These are phyloP conservation scores for Odonthalia washingtoniensis DNA, from an alignment of 31 red algal species.

Conservation along the genomic window DNA sequence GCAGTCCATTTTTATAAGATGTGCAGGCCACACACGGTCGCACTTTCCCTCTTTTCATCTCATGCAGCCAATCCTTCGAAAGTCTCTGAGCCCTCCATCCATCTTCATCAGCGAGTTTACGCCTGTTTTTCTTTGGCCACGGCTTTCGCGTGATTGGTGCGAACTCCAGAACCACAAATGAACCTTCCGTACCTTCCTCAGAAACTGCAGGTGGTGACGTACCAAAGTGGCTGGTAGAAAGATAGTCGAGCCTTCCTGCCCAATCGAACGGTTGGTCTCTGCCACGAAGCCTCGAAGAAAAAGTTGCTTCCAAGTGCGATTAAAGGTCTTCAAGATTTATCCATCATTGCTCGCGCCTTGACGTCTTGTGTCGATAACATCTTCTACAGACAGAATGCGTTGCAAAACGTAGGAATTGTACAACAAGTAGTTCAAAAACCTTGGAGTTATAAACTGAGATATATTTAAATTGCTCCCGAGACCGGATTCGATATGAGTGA, in stretches of 20 bases:
- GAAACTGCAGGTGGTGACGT: not conserved
- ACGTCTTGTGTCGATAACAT: not conserved
- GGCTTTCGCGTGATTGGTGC: not conserved
- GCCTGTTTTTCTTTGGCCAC: constrained; percentile 6
- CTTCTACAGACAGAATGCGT: not conserved
- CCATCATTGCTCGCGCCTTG: not conserved
- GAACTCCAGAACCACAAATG: not conserved
- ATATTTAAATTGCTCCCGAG: not conserved
- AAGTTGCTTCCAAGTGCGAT: not conserved
- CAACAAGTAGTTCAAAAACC: constrained; percentile 1
- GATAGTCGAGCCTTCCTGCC: not conserved
- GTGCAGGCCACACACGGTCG: too few species aligned
- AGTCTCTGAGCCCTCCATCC: not conserved
- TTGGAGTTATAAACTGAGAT: not conserved
- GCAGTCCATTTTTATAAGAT: too few species aligned
- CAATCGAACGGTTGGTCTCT: too few species aligned
- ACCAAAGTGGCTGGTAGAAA: not conserved
- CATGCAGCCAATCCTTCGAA: too few species aligned
- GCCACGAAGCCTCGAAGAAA: too few species aligned
- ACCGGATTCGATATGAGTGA: not conserved
- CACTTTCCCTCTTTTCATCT: too few species aligned
- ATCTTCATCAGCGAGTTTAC: not conserved
- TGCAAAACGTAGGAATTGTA: not conserved
- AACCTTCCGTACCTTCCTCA: not conserved
- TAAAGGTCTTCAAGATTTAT: not conserved